Evolutionary conservation across 2,329 filamentous ascomycete species (phyloP), one percentile per base, ranked within the genome.

Genomic region (Penicillium palitans): DNA sequence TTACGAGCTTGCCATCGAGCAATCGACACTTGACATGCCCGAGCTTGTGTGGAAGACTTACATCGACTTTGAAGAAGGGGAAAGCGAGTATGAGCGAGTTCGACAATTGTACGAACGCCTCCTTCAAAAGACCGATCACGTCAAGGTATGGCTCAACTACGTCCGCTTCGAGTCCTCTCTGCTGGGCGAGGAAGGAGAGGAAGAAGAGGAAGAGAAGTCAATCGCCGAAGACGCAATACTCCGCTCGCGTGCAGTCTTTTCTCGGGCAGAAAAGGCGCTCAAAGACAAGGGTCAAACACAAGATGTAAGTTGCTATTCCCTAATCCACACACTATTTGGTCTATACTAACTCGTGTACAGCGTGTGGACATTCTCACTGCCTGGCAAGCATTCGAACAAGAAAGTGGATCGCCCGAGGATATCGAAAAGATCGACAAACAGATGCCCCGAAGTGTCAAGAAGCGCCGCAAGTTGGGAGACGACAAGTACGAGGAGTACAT

Each of bases 71-170:
- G 95, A 99, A 77, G 93, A 98, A 72, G 91, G 96, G 68, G 91
- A 96, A 75, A 90, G 88, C 69, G 91, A 97, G 75, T 97, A 93
- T 75, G 91, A 92, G 53, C 83, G 87, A 49, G 91, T 92, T 5
- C 84, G 95, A 49, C 79, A 80, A 4, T 80, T 99, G 45, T 99
- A 98, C 78, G 93, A 98, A 79, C 86, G 93, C 8, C 83, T 99
- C 13, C 83, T 99, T 44, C 83, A 91, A 70, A 97, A 96, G 86
- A 96, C 95, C n/a, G 89, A 95, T 70, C 95, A 99, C 72, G 92
- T 97, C 81, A 99, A 98, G 81, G 95, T 99, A 60, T 99, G 95
- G 95, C 96, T 95, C 76, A 93, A 90, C 74, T 99, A 93, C 78
- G 95, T 95, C n/a, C 90, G 96, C 74, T 98, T 99, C 71, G 95